Conservation (phyloP, 179 eudicot species). For the Pouteria campechiana region DNA sequence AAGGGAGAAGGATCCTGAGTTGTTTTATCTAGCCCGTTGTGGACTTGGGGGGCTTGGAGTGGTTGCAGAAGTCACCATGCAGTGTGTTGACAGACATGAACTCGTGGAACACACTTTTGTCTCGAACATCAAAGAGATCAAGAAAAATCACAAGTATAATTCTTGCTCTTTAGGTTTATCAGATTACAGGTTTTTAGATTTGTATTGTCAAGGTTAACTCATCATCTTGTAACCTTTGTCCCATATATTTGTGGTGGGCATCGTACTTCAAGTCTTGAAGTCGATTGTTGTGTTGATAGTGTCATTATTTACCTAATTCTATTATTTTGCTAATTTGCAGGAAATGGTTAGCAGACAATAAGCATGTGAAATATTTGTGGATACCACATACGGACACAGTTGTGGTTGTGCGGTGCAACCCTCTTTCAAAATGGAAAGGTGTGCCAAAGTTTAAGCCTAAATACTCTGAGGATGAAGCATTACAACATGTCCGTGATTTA, state of each 20-base stretch:
- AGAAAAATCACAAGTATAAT: slow-evolving; percentile 94
- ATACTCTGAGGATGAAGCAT: slow-evolving; percentile 71
- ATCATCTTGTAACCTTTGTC: too few species aligned
- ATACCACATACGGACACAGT: slow-evolving; percentile 86
- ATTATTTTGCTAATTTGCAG: slow-evolving; percentile 34
- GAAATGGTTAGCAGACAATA: slow-evolving; percentile 79
- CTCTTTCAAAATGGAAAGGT: slow-evolving; percentile 71
- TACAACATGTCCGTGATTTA: slow-evolving; percentile 70
- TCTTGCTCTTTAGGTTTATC: slow-evolving; percentile 4
- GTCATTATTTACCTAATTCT: neutral
- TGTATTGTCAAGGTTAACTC: too few species aligned
- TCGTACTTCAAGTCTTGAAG: too few species aligned
- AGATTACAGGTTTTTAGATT: too few species aligned
- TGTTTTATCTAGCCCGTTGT: slow-evolving; percentile 92
- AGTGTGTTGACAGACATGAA: slow-evolving; percentile 92
- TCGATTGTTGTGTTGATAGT: too few species aligned
- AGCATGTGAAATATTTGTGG: slow-evolving; percentile 87
- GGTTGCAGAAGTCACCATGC: slow-evolving; percentile 95
- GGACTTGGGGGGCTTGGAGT: slow-evolving; percentile 98
- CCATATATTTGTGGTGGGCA: too few species aligned
- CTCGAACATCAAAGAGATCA: slow-evolving; percentile 66
- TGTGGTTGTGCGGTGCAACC: slow-evolving; percentile 92
- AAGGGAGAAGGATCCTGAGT: slow-evolving; percentile 84
- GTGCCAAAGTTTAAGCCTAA: slow-evolving; percentile 72
- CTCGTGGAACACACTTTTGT: slow-evolving; percentile 93